Evolutionary conservation across 1,139 yeast species (phyloP), one percentile per base, ranked within the genome.

Genomic region (Hanseniaspora uvarum): DNA sequence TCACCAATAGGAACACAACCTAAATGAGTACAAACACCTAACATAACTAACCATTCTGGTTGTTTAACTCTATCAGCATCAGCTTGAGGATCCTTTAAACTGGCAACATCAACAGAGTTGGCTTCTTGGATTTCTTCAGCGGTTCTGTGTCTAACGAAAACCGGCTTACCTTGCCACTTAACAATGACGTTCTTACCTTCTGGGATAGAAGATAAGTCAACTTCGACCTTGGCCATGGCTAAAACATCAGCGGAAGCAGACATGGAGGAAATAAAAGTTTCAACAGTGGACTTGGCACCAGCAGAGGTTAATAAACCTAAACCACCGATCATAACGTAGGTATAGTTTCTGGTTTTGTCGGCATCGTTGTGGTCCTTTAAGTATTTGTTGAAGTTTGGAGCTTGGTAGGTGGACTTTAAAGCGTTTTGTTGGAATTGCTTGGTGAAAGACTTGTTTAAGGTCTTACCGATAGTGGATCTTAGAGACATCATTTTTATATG

Each of bases 1-100:
- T 94, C 98, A 71, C 99, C 98, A 69, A 94, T 94, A 63, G 99
- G 99, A 61, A 94, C 99, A 84, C 99, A 94, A 72, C 99, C 99
- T 78, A 94, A 82, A 72, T 94, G 99, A 64, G 99, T 94, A 79
- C 98, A 92, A 72, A 94, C 89, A 77, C 99, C 99, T 77, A 94
- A 74, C 99, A 94, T 94, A 70, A 94, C 80, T 70, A 94, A 81
- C 98, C 98, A 94, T 75, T 89, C 92, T 61, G 99, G 98, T 72
- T 84, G 86, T 75, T 86, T 78, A 63, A 86, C 97, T 77, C 99
- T 89, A 69, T 87, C 94, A 59, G 85, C 72, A 71, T 94, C 99
- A 55, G 77, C 73, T 76, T 94, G 86, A 63, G 98, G 98, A 71
- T 94, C 98, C 75, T 97, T 86, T 70, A 94, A 80, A 46, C 77